Evolutionary conservation across 2,329 filamentous ascomycete genomes (phyloP), one percentile per base, ranked within the genome.

Genomic region (Rhynchosporium graminicola): DNA sequence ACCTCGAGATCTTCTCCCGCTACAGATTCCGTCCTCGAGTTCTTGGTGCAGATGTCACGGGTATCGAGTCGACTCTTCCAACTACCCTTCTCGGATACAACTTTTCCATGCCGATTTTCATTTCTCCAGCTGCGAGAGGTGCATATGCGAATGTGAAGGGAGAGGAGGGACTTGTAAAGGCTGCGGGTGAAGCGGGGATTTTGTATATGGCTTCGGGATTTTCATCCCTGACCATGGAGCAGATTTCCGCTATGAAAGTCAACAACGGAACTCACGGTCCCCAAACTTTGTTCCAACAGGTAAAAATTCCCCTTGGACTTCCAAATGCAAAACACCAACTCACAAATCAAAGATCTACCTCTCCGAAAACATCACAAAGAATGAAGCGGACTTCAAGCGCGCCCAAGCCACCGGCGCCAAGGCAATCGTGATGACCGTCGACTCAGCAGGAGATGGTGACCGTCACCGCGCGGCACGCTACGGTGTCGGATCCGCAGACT

Each of bases 71-170:
- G 33, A 76, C 77, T 15, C 70, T 81, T 55, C 42, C 52, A 43
- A 83, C 81, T 4, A 81, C 77, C 20, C 80, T 84, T 59, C 74
- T 84, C 40, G 82, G 82, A 38, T 74, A 82, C 74, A 80, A 82
- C 73, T 81, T 83, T 72, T 80, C 78, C 0, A 77, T 78, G 0
- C 82, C 82, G n/a, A 80, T 84, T 74, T 84, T 80, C 74, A 83
- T 84, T 69, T 77, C 76, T 62, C 81, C 82, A 4, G 79, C 77
- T 9, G 80, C 60, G 7, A 38, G 81, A 31, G 81, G 74, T 20
- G 77, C 72, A 33, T 78, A 79, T 58, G 81, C 71, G 7, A 76
- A 83, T 65, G 70, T 74, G 0, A 76, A 79, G 1, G 82, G 75
- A 28, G 82, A 85, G 73, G 67, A 77, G 7, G 81, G 81, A 68